Evolutionary conservation across 306 rosid genomes (phyloP).

Genomic region (Crataegus laevigata): DNA sequence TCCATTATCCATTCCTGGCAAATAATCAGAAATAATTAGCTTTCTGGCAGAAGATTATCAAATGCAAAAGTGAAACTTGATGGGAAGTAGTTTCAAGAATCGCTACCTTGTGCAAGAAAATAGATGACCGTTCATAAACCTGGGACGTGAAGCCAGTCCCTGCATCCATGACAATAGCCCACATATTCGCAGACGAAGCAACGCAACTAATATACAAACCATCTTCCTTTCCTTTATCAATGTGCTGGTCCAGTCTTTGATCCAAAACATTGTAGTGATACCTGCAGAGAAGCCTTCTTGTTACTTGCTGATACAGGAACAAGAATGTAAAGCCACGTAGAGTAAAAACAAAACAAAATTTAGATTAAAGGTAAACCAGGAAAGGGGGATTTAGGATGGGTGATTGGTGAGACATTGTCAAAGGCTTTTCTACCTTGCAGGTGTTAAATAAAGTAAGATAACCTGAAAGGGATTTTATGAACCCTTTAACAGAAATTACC

Average conservation of each 20-base stretch:
- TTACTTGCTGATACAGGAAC: neutral
- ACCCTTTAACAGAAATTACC: conserved; percentile 13
- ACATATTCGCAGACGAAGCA: conserved; percentile 29
- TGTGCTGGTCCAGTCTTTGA: conserved; percentile 26
- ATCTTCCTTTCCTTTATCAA: conserved; percentile 33
- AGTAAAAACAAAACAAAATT: neutral
- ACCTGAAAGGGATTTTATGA: neutral
- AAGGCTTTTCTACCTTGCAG: neutral
- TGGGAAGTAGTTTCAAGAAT: neutral
- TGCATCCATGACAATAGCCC: conserved; percentile 41
- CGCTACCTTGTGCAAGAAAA: conserved; percentile 38
- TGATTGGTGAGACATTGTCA: neutral
- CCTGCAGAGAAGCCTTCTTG: conserved; percentile 13
- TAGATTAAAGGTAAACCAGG: neutral
- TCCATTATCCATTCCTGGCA: conserved; percentile 43
- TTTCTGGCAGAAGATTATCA: neutral
- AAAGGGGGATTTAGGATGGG: neutral
- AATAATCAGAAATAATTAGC: neutral
- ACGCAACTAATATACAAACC: conserved; percentile 24
- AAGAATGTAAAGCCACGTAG: neutral
- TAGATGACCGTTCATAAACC: conserved; percentile 29
- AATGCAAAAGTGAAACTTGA: neutral
- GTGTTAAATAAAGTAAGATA: neutral
- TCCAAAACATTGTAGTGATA: conserved; percentile 34
- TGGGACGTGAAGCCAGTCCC: conserved; percentile 37